Evolutionary conservation across 768 basidiomycete genomes (phyloP).

Genomic region (Krasilnikovozyma curviuscula): DNA sequence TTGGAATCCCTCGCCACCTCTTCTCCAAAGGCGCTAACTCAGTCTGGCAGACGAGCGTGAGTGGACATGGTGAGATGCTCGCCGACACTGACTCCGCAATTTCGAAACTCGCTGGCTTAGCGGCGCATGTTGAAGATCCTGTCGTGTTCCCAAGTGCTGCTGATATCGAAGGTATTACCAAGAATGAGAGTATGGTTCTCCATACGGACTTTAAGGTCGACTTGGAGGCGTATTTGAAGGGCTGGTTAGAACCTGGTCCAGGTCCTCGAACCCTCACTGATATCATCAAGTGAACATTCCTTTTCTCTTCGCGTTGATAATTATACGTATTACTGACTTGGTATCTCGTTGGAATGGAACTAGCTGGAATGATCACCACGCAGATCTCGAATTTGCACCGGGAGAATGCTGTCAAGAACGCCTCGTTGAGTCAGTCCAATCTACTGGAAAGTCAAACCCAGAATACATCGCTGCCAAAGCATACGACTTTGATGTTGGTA

Average conservation of each 20-base stretch:
- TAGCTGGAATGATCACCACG: conserved; percentile 17
- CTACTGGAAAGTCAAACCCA: conserved; percentile 10
- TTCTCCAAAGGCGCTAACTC: conserved; percentile 9
- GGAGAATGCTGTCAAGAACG: conserved; percentile 20
- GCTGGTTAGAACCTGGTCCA: neutral
- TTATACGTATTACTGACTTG: too few relatives aligned
- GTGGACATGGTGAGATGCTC: conserved; percentile 6
- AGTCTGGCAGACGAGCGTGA: conserved; percentile 11
- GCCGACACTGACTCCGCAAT: conserved; percentile 14
- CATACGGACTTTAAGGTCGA: conserved; percentile 18
- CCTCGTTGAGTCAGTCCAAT: conserved; percentile 13
- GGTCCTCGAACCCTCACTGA: conserved; percentile 12
- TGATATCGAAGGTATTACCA: conserved; percentile 8
- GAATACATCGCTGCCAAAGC: conserved; percentile 15
- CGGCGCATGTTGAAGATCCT: conserved; percentile 12
- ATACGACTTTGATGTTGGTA: conserved; percentile 11
- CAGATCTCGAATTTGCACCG: conserved; percentile 16
- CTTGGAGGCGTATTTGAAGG: conserved; percentile 14
- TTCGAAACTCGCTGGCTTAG: conserved; percentile 6
- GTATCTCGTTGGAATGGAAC: too few relatives aligned
- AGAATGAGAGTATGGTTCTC: conserved; percentile 13
- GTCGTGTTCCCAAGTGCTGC: conserved; percentile 11
- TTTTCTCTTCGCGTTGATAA: neutral
- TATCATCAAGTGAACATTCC: conserved; percentile 11
- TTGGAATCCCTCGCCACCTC: conserved; percentile 13